Evolutionary conservation across 306 rosid genomes (phyloP).

Genomic region (Senna tora): DNA sequence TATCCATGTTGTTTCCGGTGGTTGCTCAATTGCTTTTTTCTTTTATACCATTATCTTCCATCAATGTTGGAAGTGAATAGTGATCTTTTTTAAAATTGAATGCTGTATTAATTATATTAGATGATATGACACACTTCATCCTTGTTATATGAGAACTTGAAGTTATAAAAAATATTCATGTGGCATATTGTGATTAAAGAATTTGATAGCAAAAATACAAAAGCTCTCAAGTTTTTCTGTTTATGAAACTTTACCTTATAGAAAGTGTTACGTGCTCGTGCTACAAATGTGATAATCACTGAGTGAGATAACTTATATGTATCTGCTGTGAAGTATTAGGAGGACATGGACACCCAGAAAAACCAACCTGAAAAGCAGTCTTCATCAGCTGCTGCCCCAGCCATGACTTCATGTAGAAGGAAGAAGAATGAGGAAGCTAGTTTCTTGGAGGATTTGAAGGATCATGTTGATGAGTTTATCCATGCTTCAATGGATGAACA

Average conservation of each 20-base stretch:
- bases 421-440: conserved; percentile 77
- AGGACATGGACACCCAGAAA: conserved; percentile 59
- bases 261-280: not conserved
- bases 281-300: not conserved
- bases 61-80: not conserved
- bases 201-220: too few species aligned
- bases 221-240: too few species aligned
- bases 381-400: conserved; percentile 42
- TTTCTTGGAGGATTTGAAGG: conserved; percentile 84
- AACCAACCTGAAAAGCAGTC: conserved; percentile 49
- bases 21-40: not conserved
- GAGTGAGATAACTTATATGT: conserved; percentile 20
- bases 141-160: not conserved
- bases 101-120: not conserved
- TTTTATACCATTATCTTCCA: not conserved
- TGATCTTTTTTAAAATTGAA: not conserved
- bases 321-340: conserved; percentile 31
- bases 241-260: not conserved
- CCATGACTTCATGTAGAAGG: conserved; percentile 69
- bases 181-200: too few species aligned
- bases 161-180: not conserved
- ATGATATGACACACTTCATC: not conserved
- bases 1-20: not conserved
- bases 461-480: conserved; percentile 86
- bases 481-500: conserved; percentile 91